These are phyloP conservation scores for Haplographium delicatum DNA, from an alignment of 495 filamentous ascomycete genomes.

Conservation along the genomic window DNA sequence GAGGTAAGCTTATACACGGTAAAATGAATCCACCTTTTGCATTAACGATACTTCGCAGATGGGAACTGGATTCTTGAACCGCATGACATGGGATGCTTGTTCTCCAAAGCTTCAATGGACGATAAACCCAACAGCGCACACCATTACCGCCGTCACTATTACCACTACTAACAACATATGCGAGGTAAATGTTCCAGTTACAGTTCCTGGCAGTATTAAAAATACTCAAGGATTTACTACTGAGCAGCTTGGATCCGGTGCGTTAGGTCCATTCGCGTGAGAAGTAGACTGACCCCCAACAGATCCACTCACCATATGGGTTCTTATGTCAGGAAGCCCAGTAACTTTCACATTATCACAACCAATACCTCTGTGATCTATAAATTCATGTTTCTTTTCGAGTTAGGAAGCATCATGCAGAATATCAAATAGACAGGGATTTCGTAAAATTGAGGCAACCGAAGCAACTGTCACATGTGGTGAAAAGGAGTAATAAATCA, in stretches of 20 bases:
- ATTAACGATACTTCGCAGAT: conserved; percentile 26
- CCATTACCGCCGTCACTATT: conserved; percentile 48
- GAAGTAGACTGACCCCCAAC: too few relatives aligned
- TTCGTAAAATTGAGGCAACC: background rate
- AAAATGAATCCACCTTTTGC: background rate
- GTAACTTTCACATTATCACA: conserved; percentile 45
- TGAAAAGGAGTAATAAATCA: too few relatives aligned
- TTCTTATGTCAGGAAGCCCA: conserved; percentile 43
- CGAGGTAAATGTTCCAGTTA: conserved; percentile 48
- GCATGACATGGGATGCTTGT: conserved; percentile 51
- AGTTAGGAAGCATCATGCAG: too few relatives aligned
- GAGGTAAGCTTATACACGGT: conserved; percentile 21
- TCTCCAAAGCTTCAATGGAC: conserved; percentile 43
- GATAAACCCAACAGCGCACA: conserved; percentile 30
- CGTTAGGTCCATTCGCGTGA: too few relatives aligned
- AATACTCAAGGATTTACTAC: conserved; percentile 39
- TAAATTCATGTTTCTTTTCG: too few relatives aligned
- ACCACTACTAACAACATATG: conserved; percentile 43
- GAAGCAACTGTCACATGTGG: too few relatives aligned
- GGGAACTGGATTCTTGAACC: conserved; percentile 42
- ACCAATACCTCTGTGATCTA: conserved; percentile 32
- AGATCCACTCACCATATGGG: conserved; percentile 60
- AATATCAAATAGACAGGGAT: too few relatives aligned
- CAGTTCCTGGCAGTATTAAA: conserved; percentile 41
- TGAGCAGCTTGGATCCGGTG: conserved; percentile 51